Percentiles rank a stretch among this genome's conserved stretches.
phyloP scores from a whole-genome alignment of 73 alveolate genomes.

The Paramecium pentaurelia region DNA sequence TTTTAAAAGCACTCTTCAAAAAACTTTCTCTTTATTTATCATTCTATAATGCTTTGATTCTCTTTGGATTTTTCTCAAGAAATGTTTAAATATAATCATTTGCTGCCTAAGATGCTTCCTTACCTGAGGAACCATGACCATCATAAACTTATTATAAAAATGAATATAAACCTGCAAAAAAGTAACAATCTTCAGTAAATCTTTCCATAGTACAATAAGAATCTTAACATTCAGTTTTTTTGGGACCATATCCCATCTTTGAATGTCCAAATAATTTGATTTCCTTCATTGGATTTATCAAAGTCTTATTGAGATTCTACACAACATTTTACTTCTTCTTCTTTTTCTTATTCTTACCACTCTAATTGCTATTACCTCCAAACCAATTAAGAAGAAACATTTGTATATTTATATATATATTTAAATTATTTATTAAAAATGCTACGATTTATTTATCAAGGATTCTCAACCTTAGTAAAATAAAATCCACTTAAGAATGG shows the following conservation, averaged over 20 bases:
- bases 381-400: conserved; percentile 61
- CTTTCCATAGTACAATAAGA: conserved; percentile 59
- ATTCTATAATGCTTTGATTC: conserved; percentile 42
- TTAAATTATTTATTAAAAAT: background rate
- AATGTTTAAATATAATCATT: conserved; percentile 60
- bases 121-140: conserved; percentile 66
- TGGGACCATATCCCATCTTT: conserved; percentile 65
- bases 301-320: background rate
- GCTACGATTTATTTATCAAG: conserved; percentile 31
- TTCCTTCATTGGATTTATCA: conserved; percentile 56
- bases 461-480: conserved; percentile 19
- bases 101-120: conserved; percentile 63
- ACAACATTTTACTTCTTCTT: conserved; percentile 59
- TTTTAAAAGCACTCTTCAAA: conserved; percentile 57
- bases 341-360: conserved; percentile 49
- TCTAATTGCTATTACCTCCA: conserved; percentile 49
- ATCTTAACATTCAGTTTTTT: conserved; percentile 60
- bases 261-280: conserved; percentile 47
- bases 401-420: background rate
- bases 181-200: conserved; percentile 58
- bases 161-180: conserved; percentile 41
- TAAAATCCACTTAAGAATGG: conserved; percentile 41
- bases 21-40: conserved; percentile 61
- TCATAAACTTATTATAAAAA: conserved; percentile 41
- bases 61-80: conserved; percentile 51